phyloP scores from a whole-genome alignment of 805 yeast genomes.

The Saccharomycopsis capsularis region DNA sequence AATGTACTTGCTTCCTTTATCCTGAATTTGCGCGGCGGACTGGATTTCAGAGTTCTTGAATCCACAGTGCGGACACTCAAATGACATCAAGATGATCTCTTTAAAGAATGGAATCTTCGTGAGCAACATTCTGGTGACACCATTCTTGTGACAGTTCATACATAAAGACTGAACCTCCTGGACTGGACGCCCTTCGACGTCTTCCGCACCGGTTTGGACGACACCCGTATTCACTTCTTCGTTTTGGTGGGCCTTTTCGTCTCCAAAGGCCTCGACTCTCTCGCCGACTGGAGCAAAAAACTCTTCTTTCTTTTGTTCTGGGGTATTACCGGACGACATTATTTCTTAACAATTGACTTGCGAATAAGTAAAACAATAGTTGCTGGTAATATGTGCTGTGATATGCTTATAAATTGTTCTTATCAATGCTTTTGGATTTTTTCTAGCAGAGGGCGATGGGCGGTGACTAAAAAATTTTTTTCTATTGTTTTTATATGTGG shows the following conservation, averaged over 20 bases:
- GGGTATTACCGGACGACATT: no score
- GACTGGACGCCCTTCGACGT: slow-evolving; percentile 86
- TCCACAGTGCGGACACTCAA: slow-evolving; percentile 92
- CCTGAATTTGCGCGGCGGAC: slow-evolving; percentile 90
- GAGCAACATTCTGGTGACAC: slow-evolving; percentile 73
- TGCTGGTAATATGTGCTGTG: no score
- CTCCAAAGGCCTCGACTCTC: slow-evolving; percentile 43
- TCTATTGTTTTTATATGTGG: no score
- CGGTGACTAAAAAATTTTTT: no score
- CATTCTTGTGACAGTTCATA: slow-evolving; percentile 89
- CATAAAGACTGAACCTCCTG: slow-evolving; percentile 93
- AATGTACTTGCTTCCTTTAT: slow-evolving; percentile 71
- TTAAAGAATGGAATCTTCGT: slow-evolving; percentile 89
- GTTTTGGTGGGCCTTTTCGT: slow-evolving; percentile 15
- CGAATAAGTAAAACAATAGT: no score
- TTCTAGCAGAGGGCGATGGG: no score
- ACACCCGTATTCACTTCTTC: slow-evolving; percentile 31
- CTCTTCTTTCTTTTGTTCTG: no score
- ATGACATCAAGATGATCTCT: slow-evolving; percentile 89
- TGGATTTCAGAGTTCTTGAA: slow-evolving; percentile 88
- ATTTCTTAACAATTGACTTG: no score
- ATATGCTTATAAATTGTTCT: no score
- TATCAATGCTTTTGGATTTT: no score
- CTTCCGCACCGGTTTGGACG: slow-evolving; percentile 69
- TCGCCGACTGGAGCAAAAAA: slow-evolving; percentile 56